A percentile compares a stretch with the other conserved stretches of the same genome.
These are phyloP conservation scores for Dalbergia cochinchinensis DNA, from an alignment of 306 rosid genomes.

Conservation along the genomic window DNA sequence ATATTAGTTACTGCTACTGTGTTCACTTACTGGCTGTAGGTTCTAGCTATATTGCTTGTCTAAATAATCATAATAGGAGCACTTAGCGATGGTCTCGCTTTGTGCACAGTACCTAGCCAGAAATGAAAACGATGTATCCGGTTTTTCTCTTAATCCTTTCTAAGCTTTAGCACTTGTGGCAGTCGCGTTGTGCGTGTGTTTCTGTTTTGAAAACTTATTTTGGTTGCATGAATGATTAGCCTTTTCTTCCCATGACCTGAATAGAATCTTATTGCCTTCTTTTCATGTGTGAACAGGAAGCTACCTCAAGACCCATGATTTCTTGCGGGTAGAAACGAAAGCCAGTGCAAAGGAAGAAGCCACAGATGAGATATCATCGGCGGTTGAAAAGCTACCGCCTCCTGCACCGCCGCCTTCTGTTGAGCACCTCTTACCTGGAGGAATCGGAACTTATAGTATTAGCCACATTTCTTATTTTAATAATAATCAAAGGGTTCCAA, in stretches of 20 bases:
- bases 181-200: neutral
- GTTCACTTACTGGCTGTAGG: conserved; percentile 17
- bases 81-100: conserved; percentile 4
- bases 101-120: conserved; percentile 22
- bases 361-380: conserved; percentile 58
- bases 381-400: conserved; percentile 58
- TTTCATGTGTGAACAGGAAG: conserved; percentile 62
- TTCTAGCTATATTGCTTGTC: conserved; percentile 6
- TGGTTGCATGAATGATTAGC: neutral
- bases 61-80: neutral
- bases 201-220: neutral
- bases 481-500: conserved; percentile 72
- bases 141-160: conserved; percentile 13
- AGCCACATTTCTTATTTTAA: conserved; percentile 76
- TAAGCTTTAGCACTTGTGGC: conserved; percentile 11
- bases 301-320: conserved; percentile 88
- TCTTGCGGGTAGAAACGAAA: conserved; percentile 68
- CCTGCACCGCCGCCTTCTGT: conserved; percentile 48
- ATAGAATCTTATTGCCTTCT: conserved; percentile 33
- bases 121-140: conserved; percentile 42
- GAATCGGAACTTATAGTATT: conserved; percentile 95
- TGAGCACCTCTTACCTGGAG: conserved; percentile 91
- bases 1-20: neutral
- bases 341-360: conserved; percentile 72
- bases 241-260: conserved; percentile 26